Conservation (phyloP, 1,284 basidiomycete genomes). For the Ganoderma meredithae region DNA sequence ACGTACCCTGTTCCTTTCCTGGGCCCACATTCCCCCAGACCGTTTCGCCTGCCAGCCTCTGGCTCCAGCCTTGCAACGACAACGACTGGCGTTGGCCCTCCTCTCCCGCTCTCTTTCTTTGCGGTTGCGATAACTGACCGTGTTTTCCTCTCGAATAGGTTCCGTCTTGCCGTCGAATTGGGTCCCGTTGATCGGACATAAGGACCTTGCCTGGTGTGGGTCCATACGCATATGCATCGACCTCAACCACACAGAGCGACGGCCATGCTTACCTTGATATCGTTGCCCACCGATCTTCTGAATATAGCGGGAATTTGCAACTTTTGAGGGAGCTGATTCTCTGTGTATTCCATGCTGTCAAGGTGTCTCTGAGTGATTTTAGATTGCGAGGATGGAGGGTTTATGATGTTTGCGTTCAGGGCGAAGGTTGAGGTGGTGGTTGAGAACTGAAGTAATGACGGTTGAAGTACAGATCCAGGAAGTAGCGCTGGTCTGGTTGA, state of each 20-base stretch:
- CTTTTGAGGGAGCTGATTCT: neutral
- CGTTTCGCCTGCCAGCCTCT: neutral
- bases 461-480: too few species aligned
- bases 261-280: neutral
- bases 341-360: neutral
- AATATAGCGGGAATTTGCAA: neutral
- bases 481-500: too few species aligned
- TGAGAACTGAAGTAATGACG: too few species aligned
- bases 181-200: neutral
- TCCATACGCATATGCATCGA: neutral
- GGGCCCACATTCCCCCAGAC: neutral
- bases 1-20: neutral
- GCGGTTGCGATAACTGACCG: neutral
- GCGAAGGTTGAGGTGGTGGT: neutral
- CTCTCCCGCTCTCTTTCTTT: neutral
- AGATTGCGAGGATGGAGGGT: too few species aligned
- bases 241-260: neutral
- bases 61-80: neutral
- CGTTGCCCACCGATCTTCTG: neutral
- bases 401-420: neutral
- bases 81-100: neutral
- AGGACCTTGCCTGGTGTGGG: neutral
- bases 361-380: neutral
- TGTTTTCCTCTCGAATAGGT: neutral
- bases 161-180: neutral